Evolutionary conservation across 371 early-diverging fungal genomes (phyloP), one percentile per base, ranked within the genome.

Genomic region (Paraphysoderma sedebokerense): DNA sequence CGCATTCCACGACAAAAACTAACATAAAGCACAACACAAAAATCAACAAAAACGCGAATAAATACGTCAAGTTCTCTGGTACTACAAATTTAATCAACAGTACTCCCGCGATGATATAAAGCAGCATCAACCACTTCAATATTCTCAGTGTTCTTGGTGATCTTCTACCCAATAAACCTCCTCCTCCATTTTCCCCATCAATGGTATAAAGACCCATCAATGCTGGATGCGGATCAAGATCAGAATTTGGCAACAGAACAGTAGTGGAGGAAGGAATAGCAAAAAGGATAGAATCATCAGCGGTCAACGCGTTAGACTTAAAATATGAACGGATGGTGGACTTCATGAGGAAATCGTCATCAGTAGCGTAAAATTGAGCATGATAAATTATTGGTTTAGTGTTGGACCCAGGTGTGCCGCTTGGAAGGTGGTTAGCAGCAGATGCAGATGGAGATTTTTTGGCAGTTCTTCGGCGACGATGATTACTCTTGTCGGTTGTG

Each of bases 311-410:
- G 52, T 81, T 78, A 35, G 54, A 50, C 49, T 74, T 75, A 57
- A 87, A 87, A 52, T 65, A 73, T 22, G 78, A 71, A 42, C 87
- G 66, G 17, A 81, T 58, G 0, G 61, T 41, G 3, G 75, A 56
- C 32, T 77, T 70, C 60, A 85, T 69, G 19, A 87, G 58, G 52
- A 79, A 87, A 52, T 87, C 87, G 58, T 85, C 83, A 56, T 87
- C 87, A 20, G 79, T 72, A 1, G 76, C 83, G 46, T 74, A 62
- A 56, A 65, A 77, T 19, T 44, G 40, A 38, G 73, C 61, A 13
- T 46, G 39, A 12, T 46, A 46, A 35, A 35, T 35, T 15, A 35
- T 41, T 1, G 24, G 6, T 41, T 9, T n/a, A n/a, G n/a, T n/a
- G n/a, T n/a, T n/a, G n/a, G n/a, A n/a, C n/a, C n/a, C n/a, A n/a